Evolutionary conservation across 208 protist genomes (phyloP).

Genomic region (Trypanosoma cruzi): DNA sequence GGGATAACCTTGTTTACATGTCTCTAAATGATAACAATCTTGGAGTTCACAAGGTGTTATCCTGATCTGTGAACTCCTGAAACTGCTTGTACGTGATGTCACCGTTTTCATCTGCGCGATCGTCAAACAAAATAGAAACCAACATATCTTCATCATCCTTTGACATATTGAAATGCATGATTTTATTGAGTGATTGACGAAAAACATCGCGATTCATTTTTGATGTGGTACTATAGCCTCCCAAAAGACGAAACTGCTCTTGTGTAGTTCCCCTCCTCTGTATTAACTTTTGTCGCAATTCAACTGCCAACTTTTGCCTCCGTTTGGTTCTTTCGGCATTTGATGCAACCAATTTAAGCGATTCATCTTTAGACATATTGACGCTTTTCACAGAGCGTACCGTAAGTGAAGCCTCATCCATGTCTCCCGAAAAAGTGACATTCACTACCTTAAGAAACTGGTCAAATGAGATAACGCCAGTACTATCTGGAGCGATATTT

Average conservation of each 20-base stretch:
- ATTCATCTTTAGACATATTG: conserved; percentile 56
- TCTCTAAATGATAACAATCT: neutral
- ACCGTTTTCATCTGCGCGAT: conserved; percentile 67
- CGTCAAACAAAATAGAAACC: conserved; percentile 86
- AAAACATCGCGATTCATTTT: conserved; percentile 77
- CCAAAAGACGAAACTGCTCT: conserved; percentile 83
- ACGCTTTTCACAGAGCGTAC: conserved; percentile 65
- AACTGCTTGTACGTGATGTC: conserved; percentile 90
- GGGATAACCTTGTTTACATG: conserved; percentile 3
- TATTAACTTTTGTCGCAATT: conserved; percentile 82
- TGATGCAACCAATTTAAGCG: conserved; percentile 41
- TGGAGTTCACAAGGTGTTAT: conserved; percentile 22
- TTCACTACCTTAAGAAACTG: conserved; percentile 77
- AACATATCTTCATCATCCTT: conserved; percentile 79
- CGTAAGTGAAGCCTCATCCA: conserved; percentile 72
- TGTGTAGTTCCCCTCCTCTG: conserved; percentile 76
- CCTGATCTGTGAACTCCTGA: conserved; percentile 77
- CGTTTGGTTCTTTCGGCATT: conserved; percentile 42
- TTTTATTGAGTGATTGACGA: conserved; percentile 65
- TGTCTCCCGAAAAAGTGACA: conserved; percentile 50
- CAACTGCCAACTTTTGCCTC: conserved; percentile 47
- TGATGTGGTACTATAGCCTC: conserved; percentile 67
- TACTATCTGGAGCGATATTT: conserved; percentile 66
- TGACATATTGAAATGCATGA: conserved; percentile 85
- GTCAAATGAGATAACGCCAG: conserved; percentile 77